phyloP scores from a whole-genome alignment of 2,329 filamentous ascomycete genomes.

The Colletotrichum chrysophilum region DNA sequence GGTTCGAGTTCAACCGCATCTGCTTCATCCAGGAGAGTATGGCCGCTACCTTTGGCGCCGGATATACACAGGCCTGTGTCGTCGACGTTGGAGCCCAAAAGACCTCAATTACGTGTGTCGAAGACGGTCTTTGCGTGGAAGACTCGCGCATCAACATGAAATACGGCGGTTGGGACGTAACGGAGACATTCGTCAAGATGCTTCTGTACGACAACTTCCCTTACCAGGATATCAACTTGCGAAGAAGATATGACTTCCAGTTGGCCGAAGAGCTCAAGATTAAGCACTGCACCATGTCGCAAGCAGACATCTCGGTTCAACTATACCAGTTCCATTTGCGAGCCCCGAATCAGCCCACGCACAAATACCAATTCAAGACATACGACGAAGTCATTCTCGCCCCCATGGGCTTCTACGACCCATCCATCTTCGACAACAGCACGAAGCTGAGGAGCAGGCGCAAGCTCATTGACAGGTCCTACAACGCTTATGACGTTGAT shows the following conservation, averaged over 20 bases:
- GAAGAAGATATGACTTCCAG: constrained; percentile 87
- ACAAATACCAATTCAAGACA: constrained; percentile 94
- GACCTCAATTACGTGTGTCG: constrained; percentile 95
- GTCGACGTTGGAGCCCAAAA: constrained; percentile 97
- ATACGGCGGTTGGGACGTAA: constrained; percentile 90
- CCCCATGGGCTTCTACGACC: constrained; percentile 93
- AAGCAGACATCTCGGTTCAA: constrained; percentile 88
- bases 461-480: constrained; percentile 84
- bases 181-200: constrained; percentile 96
- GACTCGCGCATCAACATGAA: constrained; percentile 96
- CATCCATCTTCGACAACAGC: constrained; percentile 82
- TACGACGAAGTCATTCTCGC: constrained; percentile 97
- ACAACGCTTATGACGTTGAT: constrained; percentile 91
- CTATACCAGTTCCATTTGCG: constrained; percentile 90
- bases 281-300: constrained; percentile 89
- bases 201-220: constrained; percentile 96
- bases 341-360: constrained; percentile 84
- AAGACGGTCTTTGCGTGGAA: constrained; percentile 93
- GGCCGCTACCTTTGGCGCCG: constrained; percentile 92
- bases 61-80: constrained; percentile 92
- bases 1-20: constrained; percentile 87
- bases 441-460: constrained; percentile 80
- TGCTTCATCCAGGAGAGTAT: constrained; percentile 97
- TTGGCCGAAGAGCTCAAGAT: constrained; percentile 95
- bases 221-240: constrained; percentile 92